phyloP scores from a whole-genome alignment of 108 stramenopile species.

The Skeletonema potamos region DNA sequence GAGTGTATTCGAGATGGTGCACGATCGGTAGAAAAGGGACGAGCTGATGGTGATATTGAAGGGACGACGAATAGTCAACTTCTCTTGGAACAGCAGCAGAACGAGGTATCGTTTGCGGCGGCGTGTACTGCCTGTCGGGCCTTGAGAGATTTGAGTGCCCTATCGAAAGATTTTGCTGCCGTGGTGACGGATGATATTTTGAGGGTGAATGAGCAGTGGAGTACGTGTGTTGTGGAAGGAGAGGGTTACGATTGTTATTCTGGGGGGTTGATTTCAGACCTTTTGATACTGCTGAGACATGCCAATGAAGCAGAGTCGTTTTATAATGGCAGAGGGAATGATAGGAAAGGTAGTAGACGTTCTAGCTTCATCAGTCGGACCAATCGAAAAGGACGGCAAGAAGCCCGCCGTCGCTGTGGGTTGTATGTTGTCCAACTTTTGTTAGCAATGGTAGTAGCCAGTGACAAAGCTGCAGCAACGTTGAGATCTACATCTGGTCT shows the following conservation, averaged over 20 bases:
- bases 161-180: slow-evolving; percentile 67
- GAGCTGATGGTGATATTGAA: slow-evolving; percentile 28
- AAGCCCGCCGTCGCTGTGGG: slow-evolving; percentile 63
- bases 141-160: slow-evolving; percentile 74
- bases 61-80: slow-evolving; percentile 17
- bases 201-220: slow-evolving; percentile 56
- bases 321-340: slow-evolving; percentile 5
- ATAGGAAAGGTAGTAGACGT: slow-evolving; percentile 11
- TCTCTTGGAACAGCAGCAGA: slow-evolving; percentile 20
- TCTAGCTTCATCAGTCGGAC: slow-evolving; percentile 19
- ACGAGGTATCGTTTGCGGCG: slow-evolving; percentile 62
- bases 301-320: slow-evolving; percentile 51
- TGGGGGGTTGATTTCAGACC: slow-evolving; percentile 49
- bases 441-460: slow-evolving; percentile 73
- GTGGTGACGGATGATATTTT: slow-evolving; percentile 80
- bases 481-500: slow-evolving; percentile 70
- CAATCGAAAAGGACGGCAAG: slow-evolving; percentile 37
- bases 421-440: slow-evolving; percentile 78
- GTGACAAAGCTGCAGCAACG: slow-evolving; percentile 71
- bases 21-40: slow-evolving; percentile 33
- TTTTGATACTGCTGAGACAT: slow-evolving; percentile 64
- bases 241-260: slow-evolving; percentile 30
- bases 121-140: slow-evolving; percentile 78
- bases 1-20: slow-evolving; percentile 74
- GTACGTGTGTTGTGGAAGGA: slow-evolving; percentile 37